Percentiles rank a stretch among this genome's conserved stretches.
Evolutionary conservation across 2,329 filamentous ascomycete genomes (phyloP).

Genomic region (Aspergillus ustus): DNA sequence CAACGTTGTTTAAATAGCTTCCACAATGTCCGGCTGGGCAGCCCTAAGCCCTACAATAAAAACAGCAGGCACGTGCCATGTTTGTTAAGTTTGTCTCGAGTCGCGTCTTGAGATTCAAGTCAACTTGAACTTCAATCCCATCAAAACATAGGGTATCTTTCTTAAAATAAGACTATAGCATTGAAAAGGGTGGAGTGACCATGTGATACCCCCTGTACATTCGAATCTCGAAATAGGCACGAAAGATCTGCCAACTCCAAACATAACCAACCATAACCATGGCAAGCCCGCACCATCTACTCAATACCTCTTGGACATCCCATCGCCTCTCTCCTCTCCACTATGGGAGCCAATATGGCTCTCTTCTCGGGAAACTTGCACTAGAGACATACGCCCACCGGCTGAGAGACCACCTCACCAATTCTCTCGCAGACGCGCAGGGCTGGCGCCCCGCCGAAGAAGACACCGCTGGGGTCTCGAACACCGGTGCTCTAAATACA

Average conservation of each 20-base stretch:
- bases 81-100: constrained; percentile 19
- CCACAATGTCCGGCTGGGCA: neutral
- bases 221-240: neutral
- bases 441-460: constrained; percentile 32
- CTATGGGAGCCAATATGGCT: constrained; percentile 46
- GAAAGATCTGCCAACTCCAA: neutral
- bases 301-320: constrained; percentile 59
- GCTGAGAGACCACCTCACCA: constrained; percentile 54
- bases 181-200: neutral
- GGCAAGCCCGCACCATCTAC: constrained; percentile 47
- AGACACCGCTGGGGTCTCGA: constrained; percentile 43
- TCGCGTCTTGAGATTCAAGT: constrained; percentile 9
- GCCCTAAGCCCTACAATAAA: constrained; percentile 17
- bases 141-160: neutral
- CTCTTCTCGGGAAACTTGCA: constrained; percentile 39
- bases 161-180: neutral
- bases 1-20: neutral
- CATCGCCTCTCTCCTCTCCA: constrained; percentile 61
- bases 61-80: constrained; percentile 13
- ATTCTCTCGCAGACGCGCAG: constrained; percentile 53
- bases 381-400: constrained; percentile 54
- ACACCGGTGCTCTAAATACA: constrained; percentile 52
- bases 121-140: neutral
- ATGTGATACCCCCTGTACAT: constrained; percentile 8
- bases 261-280: constrained; percentile 24